Conservation (phyloP, 2,329 filamentous ascomycete species). For the Alternaria hordeiaustralica region DNA sequence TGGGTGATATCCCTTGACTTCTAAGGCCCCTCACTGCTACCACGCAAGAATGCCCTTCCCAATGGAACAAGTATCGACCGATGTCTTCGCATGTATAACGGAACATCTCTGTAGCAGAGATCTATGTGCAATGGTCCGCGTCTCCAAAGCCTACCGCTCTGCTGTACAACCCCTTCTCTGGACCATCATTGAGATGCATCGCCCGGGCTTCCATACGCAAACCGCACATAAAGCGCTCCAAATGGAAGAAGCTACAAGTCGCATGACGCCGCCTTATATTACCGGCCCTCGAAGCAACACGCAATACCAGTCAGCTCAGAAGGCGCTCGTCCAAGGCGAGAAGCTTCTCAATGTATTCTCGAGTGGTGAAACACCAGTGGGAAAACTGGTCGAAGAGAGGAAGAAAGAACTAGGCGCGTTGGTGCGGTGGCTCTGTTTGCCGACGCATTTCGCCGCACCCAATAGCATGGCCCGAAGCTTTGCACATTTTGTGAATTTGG, state of each 20-base stretch:
- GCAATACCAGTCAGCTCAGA: background rate
- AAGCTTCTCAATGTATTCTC: background rate
- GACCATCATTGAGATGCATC: background rate
- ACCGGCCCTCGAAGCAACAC: background rate
- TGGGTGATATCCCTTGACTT: background rate
- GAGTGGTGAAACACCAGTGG: background rate
- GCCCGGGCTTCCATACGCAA: background rate
- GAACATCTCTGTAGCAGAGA: background rate
- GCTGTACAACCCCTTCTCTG: background rate
- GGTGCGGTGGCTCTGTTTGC: background rate
- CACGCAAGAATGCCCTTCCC: background rate
- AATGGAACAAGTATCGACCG: background rate
- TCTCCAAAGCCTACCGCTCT: background rate
- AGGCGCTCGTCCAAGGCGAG: background rate
- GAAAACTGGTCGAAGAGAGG: background rate
- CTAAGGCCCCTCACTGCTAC: background rate
- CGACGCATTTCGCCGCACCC: background rate
- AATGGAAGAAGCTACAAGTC: background rate
- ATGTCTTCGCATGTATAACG: background rate
- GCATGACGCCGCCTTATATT: background rate
- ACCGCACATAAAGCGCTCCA: background rate
- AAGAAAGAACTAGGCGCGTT: background rate
- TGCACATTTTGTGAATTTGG: background rate
- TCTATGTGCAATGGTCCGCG: background rate
- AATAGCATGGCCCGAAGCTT: background rate